A percentile compares a stretch with the other conserved stretches of the same genome.
Evolutionary conservation across 192 early-diverging fungal genomes (phyloP).

Genomic region (Borealophlyctis nickersoniae): DNA sequence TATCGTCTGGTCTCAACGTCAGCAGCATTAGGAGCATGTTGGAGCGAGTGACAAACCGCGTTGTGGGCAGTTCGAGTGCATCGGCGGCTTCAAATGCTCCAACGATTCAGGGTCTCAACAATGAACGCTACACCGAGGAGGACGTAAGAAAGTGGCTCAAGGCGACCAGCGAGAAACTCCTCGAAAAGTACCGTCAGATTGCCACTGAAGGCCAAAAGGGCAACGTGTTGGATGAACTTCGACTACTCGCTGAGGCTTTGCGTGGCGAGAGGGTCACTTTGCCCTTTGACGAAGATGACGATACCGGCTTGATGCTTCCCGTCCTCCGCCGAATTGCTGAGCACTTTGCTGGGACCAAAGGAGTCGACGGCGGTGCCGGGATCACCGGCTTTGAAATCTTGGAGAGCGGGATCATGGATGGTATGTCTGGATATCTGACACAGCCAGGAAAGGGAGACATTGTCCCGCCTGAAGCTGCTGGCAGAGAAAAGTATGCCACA

Average conservation of each 20-base stretch:
- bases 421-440: conserved; percentile 53
- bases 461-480: not conserved
- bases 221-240: not conserved
- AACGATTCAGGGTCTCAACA: conserved; percentile 29
- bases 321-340: conserved; percentile 13
- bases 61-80: not conserved
- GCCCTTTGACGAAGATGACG: not conserved
- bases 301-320: not conserved
- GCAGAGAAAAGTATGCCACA: conserved; percentile 11
- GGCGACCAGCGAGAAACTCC: not conserved
- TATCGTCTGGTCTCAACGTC: no score
- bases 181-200: not conserved
- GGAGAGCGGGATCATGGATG: conserved; percentile 69
- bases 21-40: conserved; percentile 32
- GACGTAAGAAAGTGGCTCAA: conserved; percentile 34
- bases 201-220: not conserved
- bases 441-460: conserved; percentile 20
- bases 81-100: not conserved
- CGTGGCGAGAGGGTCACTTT: no score
- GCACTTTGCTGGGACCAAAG: conserved; percentile 31
- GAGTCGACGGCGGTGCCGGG: conserved; percentile 17
- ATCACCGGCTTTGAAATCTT: conserved; percentile 78
- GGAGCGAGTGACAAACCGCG: conserved; percentile 24
- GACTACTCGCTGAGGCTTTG: not conserved
- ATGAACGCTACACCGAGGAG: conserved; percentile 19